Percentiles rank a stretch among this genome's conserved stretches.
These are phyloP conservation scores for Globisporangium radiosum DNA, from an alignment of 352 stramenopile genomes.

Conservation along the genomic window DNA sequence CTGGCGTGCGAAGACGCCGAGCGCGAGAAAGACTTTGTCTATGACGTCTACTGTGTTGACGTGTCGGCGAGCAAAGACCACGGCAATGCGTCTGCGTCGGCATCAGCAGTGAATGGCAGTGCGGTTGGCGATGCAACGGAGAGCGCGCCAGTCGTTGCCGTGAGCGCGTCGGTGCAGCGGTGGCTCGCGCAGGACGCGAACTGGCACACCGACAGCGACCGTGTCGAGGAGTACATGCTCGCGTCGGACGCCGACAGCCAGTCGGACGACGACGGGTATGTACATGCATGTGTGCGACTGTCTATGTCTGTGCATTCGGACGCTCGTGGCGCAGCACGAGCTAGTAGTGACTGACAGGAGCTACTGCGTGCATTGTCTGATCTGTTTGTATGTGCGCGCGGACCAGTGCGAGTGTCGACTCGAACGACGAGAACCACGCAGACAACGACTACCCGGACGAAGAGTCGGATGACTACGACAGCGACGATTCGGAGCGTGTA, in stretches of 20 bases:
- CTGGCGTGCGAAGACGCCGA: slow-evolving; percentile 69
- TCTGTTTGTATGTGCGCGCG: not conserved
- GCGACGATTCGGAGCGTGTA: slow-evolving; percentile 32
- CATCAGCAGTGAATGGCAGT: slow-evolving; percentile 1
- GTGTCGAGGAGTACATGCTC: slow-evolving; percentile 73
- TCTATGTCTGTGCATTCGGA: not conserved
- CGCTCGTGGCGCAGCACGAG: no score
- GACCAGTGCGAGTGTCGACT: slow-evolving; percentile 46
- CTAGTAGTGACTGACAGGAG: not conserved
- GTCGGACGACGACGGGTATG: slow-evolving; percentile 58
- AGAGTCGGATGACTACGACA: slow-evolving; percentile 39
- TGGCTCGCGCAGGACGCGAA: slow-evolving; percentile 67
- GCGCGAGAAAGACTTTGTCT: slow-evolving; percentile 77
- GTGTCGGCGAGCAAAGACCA: slow-evolving; percentile 36
- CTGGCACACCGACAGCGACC: slow-evolving; percentile 29
- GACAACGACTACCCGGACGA: slow-evolving; percentile 84
- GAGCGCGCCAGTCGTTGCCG: slow-evolving; percentile 44
- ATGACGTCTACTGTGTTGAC: slow-evolving; percentile 84
- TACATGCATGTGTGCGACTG: slow-evolving; percentile 8
- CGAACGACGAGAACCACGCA: slow-evolving; percentile 74
- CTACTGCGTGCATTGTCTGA: no score
- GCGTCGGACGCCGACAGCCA: slow-evolving; percentile 73
- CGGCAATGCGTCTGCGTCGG: slow-evolving; percentile 2
- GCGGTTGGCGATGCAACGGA: slow-evolving; percentile 12
- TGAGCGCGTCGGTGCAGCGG: slow-evolving; percentile 71